Evolutionary conservation across 2,329 filamentous ascomycete genomes (phyloP).

Genomic region (Fusarium sterilihyphosum): DNA sequence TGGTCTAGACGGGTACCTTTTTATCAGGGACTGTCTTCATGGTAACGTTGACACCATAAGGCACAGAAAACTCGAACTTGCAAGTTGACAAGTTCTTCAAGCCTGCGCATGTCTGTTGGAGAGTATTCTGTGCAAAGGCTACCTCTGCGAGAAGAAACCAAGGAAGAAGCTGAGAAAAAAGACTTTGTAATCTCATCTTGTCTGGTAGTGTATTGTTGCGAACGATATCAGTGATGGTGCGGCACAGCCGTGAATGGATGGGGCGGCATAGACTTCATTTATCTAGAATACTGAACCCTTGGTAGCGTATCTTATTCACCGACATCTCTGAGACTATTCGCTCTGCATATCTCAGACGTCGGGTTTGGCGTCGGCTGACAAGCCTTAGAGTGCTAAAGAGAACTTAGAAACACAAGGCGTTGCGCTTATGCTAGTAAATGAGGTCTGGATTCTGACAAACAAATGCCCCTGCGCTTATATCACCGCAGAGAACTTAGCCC

Average conservation of each 20-base stretch:
- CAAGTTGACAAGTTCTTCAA: background rate
- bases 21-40: background rate
- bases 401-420: background rate
- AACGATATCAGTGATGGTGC: accelerated
- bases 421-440: background rate
- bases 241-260: accelerated
- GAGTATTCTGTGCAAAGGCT: background rate
- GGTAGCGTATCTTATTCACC: background rate
- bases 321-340: background rate
- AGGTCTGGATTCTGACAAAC: background rate
- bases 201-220: background rate
- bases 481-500: too few species aligned
- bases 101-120: background rate
- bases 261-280: background rate
- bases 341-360: background rate
- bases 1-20: background rate
- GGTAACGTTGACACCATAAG: background rate
- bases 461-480: background rate
- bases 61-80: background rate
- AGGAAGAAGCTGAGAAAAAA: accelerated
- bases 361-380: background rate
- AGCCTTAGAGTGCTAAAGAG: background rate
- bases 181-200: background rate
- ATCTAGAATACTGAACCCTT: accelerated
- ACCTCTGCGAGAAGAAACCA: background rate